Conservation (phyloP, 2,329 filamentous ascomycete species). For the Talaromyces funiculosus region DNA sequence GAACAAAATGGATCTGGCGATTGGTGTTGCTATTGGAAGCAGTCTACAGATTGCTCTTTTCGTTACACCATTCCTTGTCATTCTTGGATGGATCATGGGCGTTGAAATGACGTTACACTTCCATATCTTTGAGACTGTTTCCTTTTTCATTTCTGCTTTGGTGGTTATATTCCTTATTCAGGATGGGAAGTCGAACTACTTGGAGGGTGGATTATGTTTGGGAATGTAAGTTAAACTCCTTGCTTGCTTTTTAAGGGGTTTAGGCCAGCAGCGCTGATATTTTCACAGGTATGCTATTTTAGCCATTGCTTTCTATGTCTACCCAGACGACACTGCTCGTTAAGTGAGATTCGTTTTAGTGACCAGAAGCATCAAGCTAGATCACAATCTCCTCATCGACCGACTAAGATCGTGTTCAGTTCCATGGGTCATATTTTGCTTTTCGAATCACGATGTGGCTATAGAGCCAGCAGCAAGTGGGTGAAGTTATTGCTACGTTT, state of each 20-base stretch:
- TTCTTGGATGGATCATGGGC: constrained; percentile 71
- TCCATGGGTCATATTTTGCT: neutral
- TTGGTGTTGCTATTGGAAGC: constrained; percentile 75
- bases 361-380: no score
- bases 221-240: constrained; percentile 42
- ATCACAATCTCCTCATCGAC: no score
- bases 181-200: constrained; percentile 78
- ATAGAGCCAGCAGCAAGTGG: neutral
- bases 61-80: constrained; percentile 73
- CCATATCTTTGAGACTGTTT: constrained; percentile 72
- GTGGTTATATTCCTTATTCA: constrained; percentile 70
- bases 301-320: constrained; percentile 45
- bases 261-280: neutral
- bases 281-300: constrained; percentile 38
- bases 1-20: constrained; percentile 62
- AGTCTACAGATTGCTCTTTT: constrained; percentile 78
- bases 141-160: constrained; percentile 68
- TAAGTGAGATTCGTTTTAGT: no score
- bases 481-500: neutral
- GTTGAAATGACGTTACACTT: constrained; percentile 73
- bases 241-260: neutral
- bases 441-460: neutral
- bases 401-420: no score
- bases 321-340: constrained; percentile 36
- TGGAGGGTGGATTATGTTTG: constrained; percentile 69